Conservation (phyloP, 805 yeast species). For the Kuraishia cidri region DNA sequence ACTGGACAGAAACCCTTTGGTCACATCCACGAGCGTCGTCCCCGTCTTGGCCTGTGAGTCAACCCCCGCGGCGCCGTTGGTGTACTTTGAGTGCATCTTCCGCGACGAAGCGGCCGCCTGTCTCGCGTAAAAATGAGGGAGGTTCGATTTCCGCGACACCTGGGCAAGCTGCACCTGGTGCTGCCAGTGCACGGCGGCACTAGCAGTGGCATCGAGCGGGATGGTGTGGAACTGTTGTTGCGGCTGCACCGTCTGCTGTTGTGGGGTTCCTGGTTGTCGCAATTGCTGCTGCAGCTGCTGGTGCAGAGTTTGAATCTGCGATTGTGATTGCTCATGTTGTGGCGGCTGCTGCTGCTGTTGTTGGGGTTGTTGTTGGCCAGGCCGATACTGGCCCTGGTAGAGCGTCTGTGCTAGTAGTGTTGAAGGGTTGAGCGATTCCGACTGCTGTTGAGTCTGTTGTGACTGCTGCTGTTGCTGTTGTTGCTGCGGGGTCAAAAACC, state of each 20-base stretch:
- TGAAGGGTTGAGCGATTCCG: constrained; percentile 21
- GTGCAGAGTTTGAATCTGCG: constrained; percentile 14
- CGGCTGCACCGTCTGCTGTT: constrained; percentile 14
- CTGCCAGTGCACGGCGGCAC: constrained; percentile 54
- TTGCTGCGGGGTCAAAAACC: constrained; percentile 13
- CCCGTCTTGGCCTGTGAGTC: constrained; percentile 1
- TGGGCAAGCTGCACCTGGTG: constrained; percentile 71
- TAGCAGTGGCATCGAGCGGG: constrained; percentile 22
- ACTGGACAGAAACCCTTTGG: constrained; percentile 24
- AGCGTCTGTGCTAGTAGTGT: constrained; percentile 28
- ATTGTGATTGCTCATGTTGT: constrained; percentile 14
- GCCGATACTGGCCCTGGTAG: constrained; percentile 28
- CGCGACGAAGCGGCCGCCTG: constrained; percentile 67
- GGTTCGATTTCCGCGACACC: constrained; percentile 55
- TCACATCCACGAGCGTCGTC: constrained; percentile 26
- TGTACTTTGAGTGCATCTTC: constrained; percentile 21
- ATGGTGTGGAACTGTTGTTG: constrained; percentile 16
- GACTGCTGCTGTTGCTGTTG: constrained; percentile 8
- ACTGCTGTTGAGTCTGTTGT: constrained; percentile 8
- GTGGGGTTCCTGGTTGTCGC: background rate
- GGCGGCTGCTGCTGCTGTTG: constrained; percentile 17
- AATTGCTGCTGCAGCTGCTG: constrained; percentile 10
- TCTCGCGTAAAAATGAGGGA: constrained; percentile 79
- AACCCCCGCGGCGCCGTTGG: background rate
- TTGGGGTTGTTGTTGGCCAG: constrained; percentile 20